Conservation (phyloP, 805 yeast genomes). For the Candida hungchunana region DNA sequence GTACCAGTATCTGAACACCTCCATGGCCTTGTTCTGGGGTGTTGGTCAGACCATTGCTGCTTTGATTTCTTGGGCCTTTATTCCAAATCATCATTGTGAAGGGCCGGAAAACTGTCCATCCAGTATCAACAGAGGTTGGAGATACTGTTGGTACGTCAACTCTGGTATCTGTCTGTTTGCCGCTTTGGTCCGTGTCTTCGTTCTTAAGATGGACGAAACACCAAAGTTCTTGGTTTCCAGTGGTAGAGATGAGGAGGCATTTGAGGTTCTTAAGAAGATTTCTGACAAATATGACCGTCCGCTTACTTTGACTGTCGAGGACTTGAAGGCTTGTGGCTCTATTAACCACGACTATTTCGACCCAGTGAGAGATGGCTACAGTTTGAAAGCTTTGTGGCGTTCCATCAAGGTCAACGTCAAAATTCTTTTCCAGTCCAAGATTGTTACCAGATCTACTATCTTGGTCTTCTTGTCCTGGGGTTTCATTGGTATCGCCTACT, state of each 20-base stretch:
- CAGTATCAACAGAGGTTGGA: constrained; percentile 51
- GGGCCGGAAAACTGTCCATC: constrained; percentile 40
- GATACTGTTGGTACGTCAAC: constrained; percentile 50
- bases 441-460: constrained; percentile 37
- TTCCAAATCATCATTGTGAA: constrained; percentile 44
- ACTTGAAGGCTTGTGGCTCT: constrained; percentile 41
- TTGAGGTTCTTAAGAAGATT: constrained; percentile 38
- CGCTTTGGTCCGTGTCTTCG: constrained; percentile 43
- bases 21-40: constrained; percentile 54
- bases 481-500: constrained; percentile 49
- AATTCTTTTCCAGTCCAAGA: constrained; percentile 39
- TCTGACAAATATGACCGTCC: constrained; percentile 42
- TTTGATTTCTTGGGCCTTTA: constrained; percentile 48
- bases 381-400: constrained; percentile 13
- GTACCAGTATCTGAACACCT: constrained; percentile 45
- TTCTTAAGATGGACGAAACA: constrained; percentile 43
- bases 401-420: constrained; percentile 35
- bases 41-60: constrained; percentile 51
- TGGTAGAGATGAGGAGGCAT: constrained; percentile 47
- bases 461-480: constrained; percentile 48
- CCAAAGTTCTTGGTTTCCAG: constrained; percentile 48
- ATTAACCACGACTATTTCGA: constrained; percentile 28
- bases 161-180: constrained; percentile 46
- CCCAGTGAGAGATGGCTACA: constrained; percentile 17
- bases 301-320: constrained; percentile 41